Evolutionary conservation across 176 grass and related monocot genomes (phyloP).

Genomic region (Carex scoparia): DNA sequence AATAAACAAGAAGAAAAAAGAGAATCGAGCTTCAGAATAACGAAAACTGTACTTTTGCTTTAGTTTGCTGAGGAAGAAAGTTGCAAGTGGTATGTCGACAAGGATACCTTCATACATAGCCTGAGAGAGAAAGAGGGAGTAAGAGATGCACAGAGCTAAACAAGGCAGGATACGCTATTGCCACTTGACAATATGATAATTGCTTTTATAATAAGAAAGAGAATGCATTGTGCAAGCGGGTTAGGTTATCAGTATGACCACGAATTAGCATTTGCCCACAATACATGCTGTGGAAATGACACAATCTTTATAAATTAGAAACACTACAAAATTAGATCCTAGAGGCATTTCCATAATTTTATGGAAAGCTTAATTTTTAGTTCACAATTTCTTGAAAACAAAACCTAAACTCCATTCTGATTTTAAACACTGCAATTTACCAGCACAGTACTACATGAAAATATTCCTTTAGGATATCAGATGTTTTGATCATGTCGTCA

Average conservation of each 20-base stretch:
- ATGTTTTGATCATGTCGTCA: neutral
- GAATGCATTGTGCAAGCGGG: neutral
- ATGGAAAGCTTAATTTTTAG: neutral
- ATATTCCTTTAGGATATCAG: neutral
- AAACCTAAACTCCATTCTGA: neutral
- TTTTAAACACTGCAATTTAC: neutral
- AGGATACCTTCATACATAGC: slow-evolving; percentile 97
- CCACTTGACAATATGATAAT: neutral
- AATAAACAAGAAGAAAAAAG: neutral
- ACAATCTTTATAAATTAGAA: neutral
- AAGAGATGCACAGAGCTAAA: slow-evolving; percentile 10
- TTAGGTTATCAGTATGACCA: neutral
- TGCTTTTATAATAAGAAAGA: neutral
- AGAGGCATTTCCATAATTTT: neutral
- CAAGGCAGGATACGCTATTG: neutral
- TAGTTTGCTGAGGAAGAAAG: slow-evolving; percentile 98
- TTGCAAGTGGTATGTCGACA: slow-evolving; percentile 92
- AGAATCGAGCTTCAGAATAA: neutral
- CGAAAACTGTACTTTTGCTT: slow-evolving; percentile 67
- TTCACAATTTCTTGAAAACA: neutral
- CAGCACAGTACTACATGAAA: neutral
- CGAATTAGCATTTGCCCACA: neutral
- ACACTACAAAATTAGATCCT: neutral
- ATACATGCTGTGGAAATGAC: neutral
- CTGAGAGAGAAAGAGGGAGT: slow-evolving; percentile 32